A percentile compares a stretch with the other conserved stretches of the same genome.
phyloP scores from a whole-genome alignment of 2,329 filamentous ascomycete genomes.

The Dissoconium aciculare region DNA sequence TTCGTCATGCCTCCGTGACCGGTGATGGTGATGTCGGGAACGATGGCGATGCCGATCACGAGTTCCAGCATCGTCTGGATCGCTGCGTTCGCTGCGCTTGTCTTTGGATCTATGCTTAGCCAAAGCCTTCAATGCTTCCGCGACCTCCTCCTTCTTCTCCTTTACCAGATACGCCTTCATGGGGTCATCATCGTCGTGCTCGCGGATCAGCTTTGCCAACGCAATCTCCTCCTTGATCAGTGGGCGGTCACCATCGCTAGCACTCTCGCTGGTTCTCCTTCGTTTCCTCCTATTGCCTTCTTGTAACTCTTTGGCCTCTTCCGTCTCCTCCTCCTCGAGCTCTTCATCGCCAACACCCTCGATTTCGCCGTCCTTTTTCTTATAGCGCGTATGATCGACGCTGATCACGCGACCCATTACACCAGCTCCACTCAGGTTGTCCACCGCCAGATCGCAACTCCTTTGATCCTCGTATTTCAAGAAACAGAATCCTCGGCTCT shows the following conservation, averaged over 20 bases:
- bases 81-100: conserved; percentile 24
- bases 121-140: conserved; percentile 47
- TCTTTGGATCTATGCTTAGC: conserved; percentile 37
- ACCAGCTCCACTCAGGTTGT: conserved; percentile 79
- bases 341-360: conserved; percentile 30
- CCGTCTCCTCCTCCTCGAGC: conserved; percentile 39
- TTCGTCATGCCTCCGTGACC: conserved; percentile 10
- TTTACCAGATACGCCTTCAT: conserved; percentile 88
- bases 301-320: conserved; percentile 19
- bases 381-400: conserved; percentile 89
- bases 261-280: conserved; percentile 29
- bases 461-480: conserved; percentile 97
- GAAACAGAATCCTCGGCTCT: conserved; percentile 87
- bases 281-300: conserved; percentile 32
- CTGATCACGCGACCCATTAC: conserved; percentile 66
- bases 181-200: conserved; percentile 79
- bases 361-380: conserved; percentile 57
- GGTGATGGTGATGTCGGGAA: conserved; percentile 30
- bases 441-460: conserved; percentile 87
- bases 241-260: conserved; percentile 37
- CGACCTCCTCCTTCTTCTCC: conserved; percentile 81
- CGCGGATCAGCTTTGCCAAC: conserved; percentile 54
- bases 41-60: conserved; percentile 22
- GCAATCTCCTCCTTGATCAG: conserved; percentile 71
- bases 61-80: too few species aligned